Percentiles rank a stretch among this genome's conserved stretches.
Conservation (phyloP, 2,329 filamentous ascomycete species). For the Salinomyces thailandicus region DNA sequence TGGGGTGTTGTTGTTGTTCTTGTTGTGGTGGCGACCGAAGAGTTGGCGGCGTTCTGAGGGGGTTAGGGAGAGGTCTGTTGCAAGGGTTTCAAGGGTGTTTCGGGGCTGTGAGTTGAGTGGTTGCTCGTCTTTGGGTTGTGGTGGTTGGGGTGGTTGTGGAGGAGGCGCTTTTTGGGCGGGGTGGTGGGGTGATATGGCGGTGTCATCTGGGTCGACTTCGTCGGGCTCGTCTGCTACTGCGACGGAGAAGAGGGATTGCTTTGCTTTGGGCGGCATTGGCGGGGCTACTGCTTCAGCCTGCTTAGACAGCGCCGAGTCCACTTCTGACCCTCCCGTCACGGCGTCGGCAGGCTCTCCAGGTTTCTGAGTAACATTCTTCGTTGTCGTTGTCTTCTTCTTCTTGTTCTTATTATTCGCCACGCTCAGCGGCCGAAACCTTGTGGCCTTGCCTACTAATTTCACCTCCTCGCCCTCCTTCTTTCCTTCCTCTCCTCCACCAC, state of each 20-base stretch:
- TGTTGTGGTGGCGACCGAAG: conserved; percentile 55
- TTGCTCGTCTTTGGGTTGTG: conserved; percentile 7
- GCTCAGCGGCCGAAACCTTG: conserved; percentile 83
- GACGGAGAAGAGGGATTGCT: conserved; percentile 56
- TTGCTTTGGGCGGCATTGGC: conserved; percentile 38
- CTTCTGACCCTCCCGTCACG: too few relatives aligned
- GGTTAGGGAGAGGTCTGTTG: conserved; percentile 68
- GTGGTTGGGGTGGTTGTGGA: conserved; percentile 1
- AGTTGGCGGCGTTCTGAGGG: conserved; percentile 68
- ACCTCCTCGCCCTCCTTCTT: conserved; percentile 42
- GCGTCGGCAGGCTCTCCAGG: too few relatives aligned
- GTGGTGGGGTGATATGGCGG: background rate
- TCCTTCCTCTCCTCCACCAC: background rate
- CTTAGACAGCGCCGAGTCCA: too few relatives aligned
- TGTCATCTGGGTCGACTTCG: background rate
- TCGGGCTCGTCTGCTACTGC: background rate
- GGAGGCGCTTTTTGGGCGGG: too few relatives aligned
- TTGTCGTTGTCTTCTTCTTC: conserved; percentile 37
- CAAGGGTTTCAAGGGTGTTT: conserved; percentile 60
- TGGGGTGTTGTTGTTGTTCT: conserved; percentile 49
- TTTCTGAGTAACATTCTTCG: too few relatives aligned
- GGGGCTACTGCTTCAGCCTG: background rate
- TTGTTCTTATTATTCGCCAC: conserved; percentile 66
- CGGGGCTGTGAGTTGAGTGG: too few relatives aligned
- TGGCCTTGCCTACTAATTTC: conserved; percentile 63